These are phyloP conservation scores for Chlorella variabilis DNA, from an alignment of 163 green algal species.

Conservation along the genomic window DNA sequence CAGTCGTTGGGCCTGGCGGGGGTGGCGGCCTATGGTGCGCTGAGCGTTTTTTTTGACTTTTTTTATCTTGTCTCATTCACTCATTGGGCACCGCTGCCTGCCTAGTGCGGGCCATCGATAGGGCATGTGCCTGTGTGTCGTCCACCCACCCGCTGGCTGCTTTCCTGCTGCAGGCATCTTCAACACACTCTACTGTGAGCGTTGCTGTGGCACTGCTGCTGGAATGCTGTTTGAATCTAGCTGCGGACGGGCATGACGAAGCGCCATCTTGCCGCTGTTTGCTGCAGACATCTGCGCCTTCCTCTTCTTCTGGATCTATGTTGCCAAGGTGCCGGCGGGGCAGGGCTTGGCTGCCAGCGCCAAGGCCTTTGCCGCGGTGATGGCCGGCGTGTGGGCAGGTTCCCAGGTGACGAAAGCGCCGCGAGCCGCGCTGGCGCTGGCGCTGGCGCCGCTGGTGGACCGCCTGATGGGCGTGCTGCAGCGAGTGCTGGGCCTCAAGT, in stretches of 20 bases:
- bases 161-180: constrained; percentile 20
- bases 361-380: constrained; percentile 42
- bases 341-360: constrained; percentile 12
- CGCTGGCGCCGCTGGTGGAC: constrained; percentile 29
- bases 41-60: neutral
- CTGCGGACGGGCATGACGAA: too few species aligned
- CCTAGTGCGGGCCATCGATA: too few species aligned
- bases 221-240: too few species aligned
- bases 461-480: constrained; percentile 11
- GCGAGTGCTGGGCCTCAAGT: neutral
- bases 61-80: too few species aligned
- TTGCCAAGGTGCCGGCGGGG: constrained; percentile 51
- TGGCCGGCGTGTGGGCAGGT: constrained; percentile 74
- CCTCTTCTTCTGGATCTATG: constrained; percentile 52
- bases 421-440: constrained; percentile 23
- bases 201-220: too few species aligned
- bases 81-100: too few species aligned
- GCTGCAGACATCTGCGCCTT: constrained; percentile 67
- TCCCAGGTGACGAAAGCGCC: constrained; percentile 81
- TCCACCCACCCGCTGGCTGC: too few species aligned
- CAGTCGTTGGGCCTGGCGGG: constrained; percentile 37
- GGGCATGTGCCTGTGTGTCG: neutral
- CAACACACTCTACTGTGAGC: constrained; percentile 83
- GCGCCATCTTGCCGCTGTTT: too few species aligned
- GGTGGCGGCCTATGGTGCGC: constrained; percentile 33